These are phyloP conservation scores for Talaromyces nanjingensis DNA, from an alignment of 495 filamentous ascomycete genomes.

Conservation along the genomic window DNA sequence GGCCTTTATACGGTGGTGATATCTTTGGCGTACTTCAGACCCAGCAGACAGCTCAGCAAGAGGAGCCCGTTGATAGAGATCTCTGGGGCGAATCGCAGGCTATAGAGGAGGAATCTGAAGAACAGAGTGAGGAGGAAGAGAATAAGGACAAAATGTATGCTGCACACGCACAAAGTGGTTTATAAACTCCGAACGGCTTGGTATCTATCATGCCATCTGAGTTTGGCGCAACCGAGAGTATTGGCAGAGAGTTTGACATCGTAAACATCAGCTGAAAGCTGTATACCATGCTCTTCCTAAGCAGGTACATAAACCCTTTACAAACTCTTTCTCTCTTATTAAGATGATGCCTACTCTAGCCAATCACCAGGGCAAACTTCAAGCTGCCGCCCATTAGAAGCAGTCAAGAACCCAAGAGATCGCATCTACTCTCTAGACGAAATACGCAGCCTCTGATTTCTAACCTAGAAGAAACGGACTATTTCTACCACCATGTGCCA, in stretches of 20 bases:
- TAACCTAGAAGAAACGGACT: too few species aligned
- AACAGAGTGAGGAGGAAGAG: constrained; percentile 62
- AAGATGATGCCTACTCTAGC: too few species aligned
- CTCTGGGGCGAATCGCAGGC: constrained; percentile 93
- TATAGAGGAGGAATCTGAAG: constrained; percentile 72
- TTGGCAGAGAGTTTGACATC: constrained; percentile 86
- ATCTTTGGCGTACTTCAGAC: constrained; percentile 80
- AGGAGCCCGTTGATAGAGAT: constrained; percentile 82
- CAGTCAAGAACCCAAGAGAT: too few species aligned
- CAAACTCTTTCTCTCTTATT: too few species aligned
- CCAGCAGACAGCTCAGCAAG: constrained; percentile 50
- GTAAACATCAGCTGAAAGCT: constrained; percentile 71
- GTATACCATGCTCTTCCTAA: constrained; percentile 90
- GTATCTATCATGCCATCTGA: constrained; percentile 73
- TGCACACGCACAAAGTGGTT: constrained; percentile 64
- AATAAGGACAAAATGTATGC: constrained; percentile 58
- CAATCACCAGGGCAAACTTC: too few species aligned
- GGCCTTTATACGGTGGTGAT: constrained; percentile 86
- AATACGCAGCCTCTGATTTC: too few species aligned
- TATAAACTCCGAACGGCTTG: constrained; percentile 77
- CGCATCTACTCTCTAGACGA: too few species aligned
- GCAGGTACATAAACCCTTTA: too few species aligned
- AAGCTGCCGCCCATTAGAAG: too few species aligned
- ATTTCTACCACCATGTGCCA: too few species aligned
- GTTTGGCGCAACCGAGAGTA: constrained; percentile 61